phyloP scores from a whole-genome alignment of 495 filamentous ascomycete genomes.

The Penicillium cinerascens region DNA sequence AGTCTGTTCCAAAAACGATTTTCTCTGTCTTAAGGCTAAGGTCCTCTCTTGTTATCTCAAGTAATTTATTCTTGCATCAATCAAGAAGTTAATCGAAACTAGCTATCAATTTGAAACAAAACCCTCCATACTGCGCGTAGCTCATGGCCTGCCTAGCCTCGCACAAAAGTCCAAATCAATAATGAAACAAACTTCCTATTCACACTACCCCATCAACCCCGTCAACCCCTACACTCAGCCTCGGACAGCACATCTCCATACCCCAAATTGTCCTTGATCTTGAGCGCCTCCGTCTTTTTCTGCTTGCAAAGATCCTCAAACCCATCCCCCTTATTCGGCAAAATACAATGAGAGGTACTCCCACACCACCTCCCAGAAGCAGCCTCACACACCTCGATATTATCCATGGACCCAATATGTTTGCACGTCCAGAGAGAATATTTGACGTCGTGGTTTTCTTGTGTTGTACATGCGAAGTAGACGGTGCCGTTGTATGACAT shows the following conservation, averaged over 20 bases:
- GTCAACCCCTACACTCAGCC: neutral
- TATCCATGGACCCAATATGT: neutral
- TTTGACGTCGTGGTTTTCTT: neutral
- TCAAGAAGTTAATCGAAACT: neutral
- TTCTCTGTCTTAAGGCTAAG: no score
- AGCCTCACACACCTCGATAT: neutral
- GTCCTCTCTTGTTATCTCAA: neutral
- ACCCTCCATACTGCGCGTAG: neutral
- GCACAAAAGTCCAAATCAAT: no score
- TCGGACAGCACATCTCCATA: neutral
- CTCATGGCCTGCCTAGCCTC: neutral
- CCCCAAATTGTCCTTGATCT: neutral
- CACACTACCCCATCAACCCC: no score
- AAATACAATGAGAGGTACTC: neutral
- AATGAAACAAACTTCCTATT: no score
- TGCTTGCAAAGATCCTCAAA: neutral
- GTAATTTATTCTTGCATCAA: neutral
- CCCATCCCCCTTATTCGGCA: neutral
- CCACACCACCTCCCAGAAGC: neutral
- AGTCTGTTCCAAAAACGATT: neutral
- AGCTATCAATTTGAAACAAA: neutral
- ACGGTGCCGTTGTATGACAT: neutral
- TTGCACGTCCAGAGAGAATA: neutral
- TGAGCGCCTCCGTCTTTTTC: neutral
- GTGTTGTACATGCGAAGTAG: neutral